Evolutionary conservation across 495 filamentous ascomycete genomes (phyloP).

Genomic region (Monascus purpureus): DNA sequence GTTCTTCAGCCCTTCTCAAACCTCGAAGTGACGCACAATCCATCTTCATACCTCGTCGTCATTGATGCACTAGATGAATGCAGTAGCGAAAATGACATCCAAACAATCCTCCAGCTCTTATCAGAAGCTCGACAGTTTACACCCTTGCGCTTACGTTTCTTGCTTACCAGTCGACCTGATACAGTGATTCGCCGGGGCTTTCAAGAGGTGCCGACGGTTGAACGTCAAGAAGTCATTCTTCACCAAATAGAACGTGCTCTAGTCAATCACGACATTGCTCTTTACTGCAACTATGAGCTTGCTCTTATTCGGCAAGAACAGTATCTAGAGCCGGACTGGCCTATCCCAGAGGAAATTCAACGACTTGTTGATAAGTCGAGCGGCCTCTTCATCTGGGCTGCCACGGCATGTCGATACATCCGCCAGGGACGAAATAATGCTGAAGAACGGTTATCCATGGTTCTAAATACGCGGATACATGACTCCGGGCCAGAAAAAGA

Average conservation of each 20-base stretch:
- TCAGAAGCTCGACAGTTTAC: conserved; percentile 6
- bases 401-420: conserved; percentile 17
- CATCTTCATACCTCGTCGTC: conserved; percentile 19
- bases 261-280: conserved; percentile 15
- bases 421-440: conserved; percentile 6
- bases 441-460: conserved; percentile 7
- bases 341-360: conserved; percentile 9
- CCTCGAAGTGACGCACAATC: background rate
- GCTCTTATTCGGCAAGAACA: conserved; percentile 7
- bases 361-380: conserved; percentile 9
- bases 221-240: conserved; percentile 14
- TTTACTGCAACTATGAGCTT: conserved; percentile 14
- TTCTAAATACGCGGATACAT: no score
- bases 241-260: conserved; percentile 10
- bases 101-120: conserved; percentile 23
- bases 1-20: conserved; percentile 31
- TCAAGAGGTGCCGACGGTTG: conserved; percentile 4
- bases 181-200: conserved; percentile 24
- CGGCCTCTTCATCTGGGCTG: conserved; percentile 19
- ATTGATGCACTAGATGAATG: conserved; percentile 44
- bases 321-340: conserved; percentile 20
- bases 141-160: conserved; percentile 11
- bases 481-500: conserved; percentile 2
- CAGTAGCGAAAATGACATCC: conserved; percentile 23
- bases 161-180: conserved; percentile 33